A percentile compares a stretch with the other conserved stretches of the same genome.
Conservation (phyloP, 345 rosid genomes). For the Aegle marmelos region DNA sequence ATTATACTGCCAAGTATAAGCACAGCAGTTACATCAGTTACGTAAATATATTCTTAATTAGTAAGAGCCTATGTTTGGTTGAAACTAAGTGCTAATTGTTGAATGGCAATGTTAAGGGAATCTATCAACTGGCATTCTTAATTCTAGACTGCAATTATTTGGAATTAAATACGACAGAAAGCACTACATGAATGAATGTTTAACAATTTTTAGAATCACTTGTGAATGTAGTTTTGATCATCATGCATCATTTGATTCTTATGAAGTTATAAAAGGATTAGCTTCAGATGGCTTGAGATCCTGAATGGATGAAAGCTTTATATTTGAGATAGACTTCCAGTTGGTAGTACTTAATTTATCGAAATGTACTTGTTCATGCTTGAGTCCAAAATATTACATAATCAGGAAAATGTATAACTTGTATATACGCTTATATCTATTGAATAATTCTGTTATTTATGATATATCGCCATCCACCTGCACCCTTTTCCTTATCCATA, state of each 20-base stretch:
- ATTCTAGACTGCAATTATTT: background rate
- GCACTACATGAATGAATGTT: background rate
- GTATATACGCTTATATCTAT: background rate
- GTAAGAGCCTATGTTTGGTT: background rate
- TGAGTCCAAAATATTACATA: background rate
- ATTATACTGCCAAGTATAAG: background rate
- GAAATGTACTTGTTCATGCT: no score
- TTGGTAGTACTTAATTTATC: no score
- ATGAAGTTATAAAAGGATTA: background rate
- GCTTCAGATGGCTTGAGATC: no score
- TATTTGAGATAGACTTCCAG: no score
- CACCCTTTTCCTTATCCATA: constrained; percentile 5
- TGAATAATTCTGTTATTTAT: background rate
- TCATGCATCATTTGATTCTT: background rate
- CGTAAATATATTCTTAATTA: background rate
- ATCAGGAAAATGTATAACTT: no score
- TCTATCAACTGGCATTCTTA: background rate
- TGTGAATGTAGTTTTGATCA: background rate
- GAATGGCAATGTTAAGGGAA: background rate
- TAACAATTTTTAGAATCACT: background rate
- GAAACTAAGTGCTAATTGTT: background rate
- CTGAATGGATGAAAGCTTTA: no score
- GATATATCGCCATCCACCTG: background rate
- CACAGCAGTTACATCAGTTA: background rate
- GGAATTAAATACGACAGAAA: background rate